Conservation (phyloP, 176 grass and related monocot species). For the Lolium multiflorum region DNA sequence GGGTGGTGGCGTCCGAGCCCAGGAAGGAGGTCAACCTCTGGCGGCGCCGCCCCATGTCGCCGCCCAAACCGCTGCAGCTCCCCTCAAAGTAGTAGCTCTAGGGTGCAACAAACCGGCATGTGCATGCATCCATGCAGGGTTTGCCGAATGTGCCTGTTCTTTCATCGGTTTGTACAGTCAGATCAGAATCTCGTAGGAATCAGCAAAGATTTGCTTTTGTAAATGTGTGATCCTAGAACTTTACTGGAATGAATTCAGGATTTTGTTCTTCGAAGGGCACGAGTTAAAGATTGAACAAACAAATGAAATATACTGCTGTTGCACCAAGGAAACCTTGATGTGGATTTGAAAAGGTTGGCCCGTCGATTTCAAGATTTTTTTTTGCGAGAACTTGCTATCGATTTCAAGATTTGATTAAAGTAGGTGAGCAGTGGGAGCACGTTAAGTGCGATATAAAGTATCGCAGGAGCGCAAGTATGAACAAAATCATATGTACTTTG, state of each 20-base stretch:
- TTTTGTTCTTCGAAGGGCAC: not conserved
- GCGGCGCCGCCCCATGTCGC: constrained; percentile 75
- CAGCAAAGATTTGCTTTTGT: constrained; percentile 19
- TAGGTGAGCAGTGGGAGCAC: not conserved
- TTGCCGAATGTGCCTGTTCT: not conserved
- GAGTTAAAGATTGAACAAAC: not conserved
- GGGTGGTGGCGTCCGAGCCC: constrained; percentile 54
- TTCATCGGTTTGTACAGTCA: constrained; percentile 31
- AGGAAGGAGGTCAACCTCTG: constrained; percentile 97
- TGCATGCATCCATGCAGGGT: not conserved
- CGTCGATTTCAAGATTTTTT: not conserved
- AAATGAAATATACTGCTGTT: too few species aligned
- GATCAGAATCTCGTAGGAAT: not conserved
- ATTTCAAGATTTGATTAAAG: not conserved
- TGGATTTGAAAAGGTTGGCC: too few species aligned
- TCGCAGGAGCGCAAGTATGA: not conserved
- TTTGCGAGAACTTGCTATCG: not conserved
- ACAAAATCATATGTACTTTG: not conserved
- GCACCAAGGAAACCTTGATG: too few species aligned
- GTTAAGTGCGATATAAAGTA: not conserved
- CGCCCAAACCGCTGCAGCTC: constrained; percentile 56
- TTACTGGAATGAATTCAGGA: not conserved
- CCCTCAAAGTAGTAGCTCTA: not conserved
- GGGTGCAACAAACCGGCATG: not conserved
- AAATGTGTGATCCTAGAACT: not conserved